phyloP scores from a whole-genome alignment of 495 filamentous ascomycete species.

The Hypoxylon intermedium region DNA sequence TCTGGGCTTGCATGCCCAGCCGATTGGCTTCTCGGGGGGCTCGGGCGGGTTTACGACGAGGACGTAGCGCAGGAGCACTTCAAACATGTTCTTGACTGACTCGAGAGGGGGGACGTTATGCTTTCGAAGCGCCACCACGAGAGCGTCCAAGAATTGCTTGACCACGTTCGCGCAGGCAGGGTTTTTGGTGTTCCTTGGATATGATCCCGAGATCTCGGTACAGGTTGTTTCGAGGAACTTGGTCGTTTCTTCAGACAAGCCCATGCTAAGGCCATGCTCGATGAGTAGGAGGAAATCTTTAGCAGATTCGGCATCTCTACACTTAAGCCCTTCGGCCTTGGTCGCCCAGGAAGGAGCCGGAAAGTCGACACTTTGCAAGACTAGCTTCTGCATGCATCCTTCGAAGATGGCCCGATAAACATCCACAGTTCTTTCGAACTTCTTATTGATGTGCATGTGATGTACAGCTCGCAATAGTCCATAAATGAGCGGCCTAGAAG shows the following conservation, averaged over 20 bases:
- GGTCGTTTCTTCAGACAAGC: neutral
- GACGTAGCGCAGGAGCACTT: slow-evolving; percentile 8
- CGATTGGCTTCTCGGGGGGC: neutral
- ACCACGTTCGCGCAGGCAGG: neutral
- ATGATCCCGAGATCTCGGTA: slow-evolving; percentile 2
- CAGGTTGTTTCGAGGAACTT: slow-evolving; percentile 9
- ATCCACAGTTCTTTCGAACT: neutral
- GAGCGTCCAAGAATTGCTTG: neutral
- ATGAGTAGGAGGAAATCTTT: neutral
- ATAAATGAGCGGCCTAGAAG: neutral
- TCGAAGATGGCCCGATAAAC: slow-evolving; percentile 10
- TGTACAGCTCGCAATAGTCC: slow-evolving; percentile 8
- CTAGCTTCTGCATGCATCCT: slow-evolving; percentile 2
- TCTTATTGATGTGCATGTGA: neutral
- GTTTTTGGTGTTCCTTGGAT: neutral
- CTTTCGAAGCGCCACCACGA: slow-evolving; percentile 1
- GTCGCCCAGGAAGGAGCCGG: neutral
- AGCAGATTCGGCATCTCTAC: neutral
- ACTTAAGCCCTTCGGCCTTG: neutral
- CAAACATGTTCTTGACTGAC: slow-evolving; percentile 8
- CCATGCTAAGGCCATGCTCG: slow-evolving; percentile 3
- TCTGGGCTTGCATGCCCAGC: slow-evolving; percentile 7
- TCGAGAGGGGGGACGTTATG: neutral
- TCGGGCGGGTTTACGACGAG: neutral
- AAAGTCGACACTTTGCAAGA: slow-evolving; percentile 4